A percentile compares a stretch with the other conserved stretches of the same genome.
Evolutionary conservation across 108 stramenopile species (phyloP).

Genomic region (Tribonema minus): DNA sequence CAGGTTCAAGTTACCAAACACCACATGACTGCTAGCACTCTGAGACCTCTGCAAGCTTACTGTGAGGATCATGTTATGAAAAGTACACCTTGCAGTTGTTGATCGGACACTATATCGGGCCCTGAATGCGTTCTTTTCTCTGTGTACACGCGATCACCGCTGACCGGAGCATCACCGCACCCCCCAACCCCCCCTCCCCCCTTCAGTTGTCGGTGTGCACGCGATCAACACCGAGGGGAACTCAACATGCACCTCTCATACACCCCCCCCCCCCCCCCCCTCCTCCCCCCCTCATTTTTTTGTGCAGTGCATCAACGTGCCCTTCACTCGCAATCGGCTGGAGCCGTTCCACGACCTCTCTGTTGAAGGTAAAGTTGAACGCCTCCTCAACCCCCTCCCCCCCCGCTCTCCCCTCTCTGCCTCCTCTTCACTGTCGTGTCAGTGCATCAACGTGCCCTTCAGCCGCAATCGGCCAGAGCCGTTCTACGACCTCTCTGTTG

Average conservation of each 20-base stretch:
- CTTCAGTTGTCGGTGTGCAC: neutral
- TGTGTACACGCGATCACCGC: too few species aligned
- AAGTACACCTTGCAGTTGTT: too few species aligned
- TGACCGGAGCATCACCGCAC: too few species aligned
- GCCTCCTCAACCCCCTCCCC: neutral
- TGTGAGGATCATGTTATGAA: too few species aligned
- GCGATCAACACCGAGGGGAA: neutral
- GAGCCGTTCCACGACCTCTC: constrained; percentile 35
- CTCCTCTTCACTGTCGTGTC: neutral
- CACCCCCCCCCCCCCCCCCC: neutral
- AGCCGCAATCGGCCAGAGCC: neutral
- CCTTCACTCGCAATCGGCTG: neutral
- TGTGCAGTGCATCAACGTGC: neutral
- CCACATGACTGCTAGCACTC: too few species aligned
- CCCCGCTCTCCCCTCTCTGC: neutral
- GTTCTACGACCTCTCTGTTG: constrained; percentile 33
- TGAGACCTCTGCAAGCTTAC: too few species aligned
- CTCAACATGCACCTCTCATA: neutral
- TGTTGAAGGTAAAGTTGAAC: constrained; percentile 13
- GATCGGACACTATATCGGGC: too few species aligned
- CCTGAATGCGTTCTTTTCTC: too few species aligned
- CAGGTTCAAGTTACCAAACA: too few species aligned
- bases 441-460: constrained; percentile 19
- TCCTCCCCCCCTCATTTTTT: neutral
- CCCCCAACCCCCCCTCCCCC: neutral